These are phyloP conservation scores for carrot (Daucus carota) DNA, from an alignment of 129 eudicot species.

Conservation along the genomic window DNA sequence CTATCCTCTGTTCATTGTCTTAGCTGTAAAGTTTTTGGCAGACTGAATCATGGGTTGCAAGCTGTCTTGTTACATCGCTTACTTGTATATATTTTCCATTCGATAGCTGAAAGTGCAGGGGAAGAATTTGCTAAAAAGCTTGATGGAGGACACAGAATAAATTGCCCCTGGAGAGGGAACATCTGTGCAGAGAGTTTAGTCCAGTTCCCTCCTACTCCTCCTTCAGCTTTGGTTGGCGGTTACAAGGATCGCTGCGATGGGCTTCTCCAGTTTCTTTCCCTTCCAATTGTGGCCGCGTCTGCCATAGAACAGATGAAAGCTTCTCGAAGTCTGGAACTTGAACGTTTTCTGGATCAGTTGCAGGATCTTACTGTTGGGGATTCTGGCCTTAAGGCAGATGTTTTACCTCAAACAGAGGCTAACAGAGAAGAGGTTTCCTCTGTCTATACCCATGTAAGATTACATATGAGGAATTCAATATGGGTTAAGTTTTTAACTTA, in stretches of 20 bases:
- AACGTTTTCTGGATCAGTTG: constrained; percentile 57
- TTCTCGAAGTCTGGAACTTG: constrained; percentile 70
- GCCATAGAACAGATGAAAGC: constrained; percentile 65
- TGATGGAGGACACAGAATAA: constrained; percentile 70
- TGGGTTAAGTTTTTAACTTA: not conserved
- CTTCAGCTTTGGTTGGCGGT: constrained; percentile 86
- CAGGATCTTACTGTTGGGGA: constrained; percentile 40
- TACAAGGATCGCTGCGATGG: constrained; percentile 98
- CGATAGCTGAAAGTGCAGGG: constrained; percentile 52
- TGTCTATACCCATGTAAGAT: constrained; percentile 65
- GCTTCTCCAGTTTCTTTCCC: constrained; percentile 69
- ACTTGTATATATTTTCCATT: not conserved
- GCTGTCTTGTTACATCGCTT: constrained; percentile 1
- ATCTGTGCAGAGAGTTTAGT: constrained; percentile 91
- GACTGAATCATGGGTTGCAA: not conserved
- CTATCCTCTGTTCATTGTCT: not conserved
- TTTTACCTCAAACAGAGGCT: constrained; percentile 38
- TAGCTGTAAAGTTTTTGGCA: not conserved
- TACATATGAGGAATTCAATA: not conserved
- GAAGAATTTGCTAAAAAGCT: constrained; percentile 72
- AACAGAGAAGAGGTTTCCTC: constrained; percentile 47
- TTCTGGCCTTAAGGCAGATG: constrained; percentile 52
- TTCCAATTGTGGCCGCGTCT: constrained; percentile 74
- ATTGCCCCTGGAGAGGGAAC: constrained; percentile 93
- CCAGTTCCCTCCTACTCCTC: constrained; percentile 96